Evolutionary conservation across 2,329 filamentous ascomycete genomes (phyloP).

Genomic region (Claviceps fusiformis): DNA sequence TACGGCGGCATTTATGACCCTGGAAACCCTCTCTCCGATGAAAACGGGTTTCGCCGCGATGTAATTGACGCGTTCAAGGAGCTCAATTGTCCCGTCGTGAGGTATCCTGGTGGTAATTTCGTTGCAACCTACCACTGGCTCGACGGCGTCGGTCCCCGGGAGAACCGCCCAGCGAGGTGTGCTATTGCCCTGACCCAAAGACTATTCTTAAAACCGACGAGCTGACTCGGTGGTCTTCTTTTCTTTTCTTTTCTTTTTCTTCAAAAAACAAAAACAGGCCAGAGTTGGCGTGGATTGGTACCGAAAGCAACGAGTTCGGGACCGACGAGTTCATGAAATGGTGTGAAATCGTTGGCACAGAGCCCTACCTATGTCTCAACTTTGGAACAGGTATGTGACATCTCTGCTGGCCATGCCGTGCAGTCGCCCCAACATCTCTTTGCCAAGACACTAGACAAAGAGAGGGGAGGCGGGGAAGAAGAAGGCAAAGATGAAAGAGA

Average conservation of each 20-base stretch:
- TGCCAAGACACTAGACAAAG: not conserved
- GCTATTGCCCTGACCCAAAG: not conserved
- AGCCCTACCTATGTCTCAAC: not conserved
- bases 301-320: not conserved
- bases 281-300: not conserved
- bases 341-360: not conserved
- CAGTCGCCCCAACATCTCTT: not conserved
- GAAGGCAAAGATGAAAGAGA: not conserved
- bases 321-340: constrained; percentile 1
- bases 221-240: not conserved
- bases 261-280: not conserved
- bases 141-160: not conserved
- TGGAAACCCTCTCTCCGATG: not conserved
- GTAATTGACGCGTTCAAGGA: not conserved
- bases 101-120: not conserved
- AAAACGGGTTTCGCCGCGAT: not conserved
- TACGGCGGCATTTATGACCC: not conserved
- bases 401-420: not conserved
- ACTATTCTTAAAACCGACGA: not conserved
- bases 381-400: not conserved
- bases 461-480: not conserved
- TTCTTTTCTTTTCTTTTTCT: not conserved
- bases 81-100: not conserved
- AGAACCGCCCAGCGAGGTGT: not conserved
- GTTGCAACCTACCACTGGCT: constrained; percentile 1